These are phyloP conservation scores for Steccherinum ochraceum DNA, from an alignment of 768 basidiomycete genomes.

Conservation along the genomic window DNA sequence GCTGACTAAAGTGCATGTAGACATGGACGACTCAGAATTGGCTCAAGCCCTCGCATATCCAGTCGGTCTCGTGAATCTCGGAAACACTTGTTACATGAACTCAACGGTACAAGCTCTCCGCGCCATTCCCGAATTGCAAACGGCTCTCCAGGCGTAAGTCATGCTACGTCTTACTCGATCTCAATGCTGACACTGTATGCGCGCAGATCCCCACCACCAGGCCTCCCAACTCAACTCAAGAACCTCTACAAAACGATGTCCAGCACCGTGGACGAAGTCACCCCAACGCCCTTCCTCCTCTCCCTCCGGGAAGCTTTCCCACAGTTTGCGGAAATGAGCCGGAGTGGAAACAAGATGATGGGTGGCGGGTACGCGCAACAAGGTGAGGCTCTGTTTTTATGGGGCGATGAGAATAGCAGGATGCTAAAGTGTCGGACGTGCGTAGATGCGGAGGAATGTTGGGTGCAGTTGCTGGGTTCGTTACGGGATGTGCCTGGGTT, in stretches of 20 bases:
- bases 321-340: conserved; percentile 74
- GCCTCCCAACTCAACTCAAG: conserved; percentile 46
- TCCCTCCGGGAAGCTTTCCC: conserved; percentile 74
- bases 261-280: conserved; percentile 67
- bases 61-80: conserved; percentile 78
- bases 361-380: conserved; percentile 71
- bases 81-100: conserved; percentile 99
- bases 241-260: conserved; percentile 71
- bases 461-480: conserved; percentile 64
- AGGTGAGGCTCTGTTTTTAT: conserved; percentile 29
- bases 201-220: conserved; percentile 10
- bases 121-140: conserved; percentile 82
- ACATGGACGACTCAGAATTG: conserved; percentile 79
- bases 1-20: conserved; percentile 23
- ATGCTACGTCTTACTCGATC: conserved; percentile 5
- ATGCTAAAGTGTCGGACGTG: no score
- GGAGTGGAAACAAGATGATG: conserved; percentile 36
- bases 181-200: not conserved
- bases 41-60: conserved; percentile 79
- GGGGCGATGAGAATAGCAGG: not conserved
- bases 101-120: conserved; percentile 92
- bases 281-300: conserved; percentile 63
- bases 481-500: conserved; percentile 62
- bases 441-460: conserved; percentile 92
- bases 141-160: conserved; percentile 55